These are phyloP conservation scores for Clarireedia hainanense DNA, from an alignment of 2,329 filamentous ascomycete species.

Conservation along the genomic window DNA sequence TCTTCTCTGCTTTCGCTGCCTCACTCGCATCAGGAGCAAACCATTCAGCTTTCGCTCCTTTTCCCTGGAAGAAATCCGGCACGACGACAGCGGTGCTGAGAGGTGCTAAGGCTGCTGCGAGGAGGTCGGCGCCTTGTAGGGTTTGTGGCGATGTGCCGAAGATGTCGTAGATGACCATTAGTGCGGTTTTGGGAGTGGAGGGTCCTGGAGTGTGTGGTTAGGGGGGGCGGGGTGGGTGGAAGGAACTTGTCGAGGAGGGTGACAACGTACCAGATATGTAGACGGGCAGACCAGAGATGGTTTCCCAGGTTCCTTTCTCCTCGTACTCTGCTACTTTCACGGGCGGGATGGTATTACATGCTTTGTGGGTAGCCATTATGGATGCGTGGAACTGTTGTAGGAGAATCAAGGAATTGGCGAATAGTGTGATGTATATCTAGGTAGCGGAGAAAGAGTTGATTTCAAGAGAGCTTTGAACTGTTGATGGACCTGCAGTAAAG, in stretches of 20 bases:
- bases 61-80: constrained; percentile 79
- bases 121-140: constrained; percentile 59
- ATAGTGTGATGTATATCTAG: not conserved
- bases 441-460: too few relatives aligned
- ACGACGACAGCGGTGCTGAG: constrained; percentile 60
- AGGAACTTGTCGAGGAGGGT: not conserved
- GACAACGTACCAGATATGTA: not conserved
- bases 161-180: constrained; percentile 54
- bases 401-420: not conserved
- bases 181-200: constrained; percentile 41
- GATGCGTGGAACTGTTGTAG: not conserved
- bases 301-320: constrained; percentile 14
- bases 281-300: constrained; percentile 12
- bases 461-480: too few relatives aligned
- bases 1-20: constrained; percentile 34
- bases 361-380: constrained; percentile 18
- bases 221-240: not conserved
- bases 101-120: constrained; percentile 41
- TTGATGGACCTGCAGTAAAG: not conserved
- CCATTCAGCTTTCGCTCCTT: constrained; percentile 36
- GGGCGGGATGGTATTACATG: constrained; percentile 27
- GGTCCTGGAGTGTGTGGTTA: constrained; percentile 36
- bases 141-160: constrained; percentile 64
- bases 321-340: constrained; percentile 28
- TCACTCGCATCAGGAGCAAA: constrained; percentile 41